Evolutionary conservation across 768 basidiomycete genomes (phyloP).

Genomic region (Mycena amicta): DNA sequence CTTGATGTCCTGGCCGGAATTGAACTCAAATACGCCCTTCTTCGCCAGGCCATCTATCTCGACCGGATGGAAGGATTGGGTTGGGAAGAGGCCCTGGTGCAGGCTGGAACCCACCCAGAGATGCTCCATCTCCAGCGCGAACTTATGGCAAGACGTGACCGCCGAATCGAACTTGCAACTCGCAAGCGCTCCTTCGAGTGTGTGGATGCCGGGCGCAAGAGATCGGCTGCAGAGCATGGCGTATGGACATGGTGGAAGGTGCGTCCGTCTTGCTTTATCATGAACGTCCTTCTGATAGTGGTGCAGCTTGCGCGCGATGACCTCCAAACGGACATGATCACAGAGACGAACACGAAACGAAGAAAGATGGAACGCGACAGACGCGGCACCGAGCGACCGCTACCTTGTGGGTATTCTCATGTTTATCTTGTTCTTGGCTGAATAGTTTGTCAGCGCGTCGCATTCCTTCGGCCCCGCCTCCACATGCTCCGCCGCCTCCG

Average conservation of each 20-base stretch:
- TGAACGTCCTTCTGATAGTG: constrained; percentile 3
- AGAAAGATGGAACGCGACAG: constrained; percentile 85
- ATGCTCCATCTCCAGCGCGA: constrained; percentile 80
- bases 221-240: constrained; percentile 70
- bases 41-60: constrained; percentile 86
- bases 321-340: constrained; percentile 84
- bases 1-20: constrained; percentile 86
- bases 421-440: constrained; percentile 26
- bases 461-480: constrained; percentile 60
- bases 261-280: constrained; percentile 24
- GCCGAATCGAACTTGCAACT: constrained; percentile 80
- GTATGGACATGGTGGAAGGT: constrained; percentile 96
- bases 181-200: constrained; percentile 67
- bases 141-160: constrained; percentile 75
- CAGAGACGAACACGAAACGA: constrained; percentile 86
- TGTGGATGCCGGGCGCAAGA: constrained; percentile 48
- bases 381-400: constrained; percentile 74
- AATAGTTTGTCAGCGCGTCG: constrained; percentile 49
- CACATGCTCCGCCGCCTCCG: constrained; percentile 52
- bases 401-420: constrained; percentile 50
- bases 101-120: constrained; percentile 83
- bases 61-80: constrained; percentile 93
- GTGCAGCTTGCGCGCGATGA: constrained; percentile 72
- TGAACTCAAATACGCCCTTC: constrained; percentile 88
- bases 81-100: constrained; percentile 83